These are phyloP conservation scores for Aquilaria sinensis DNA, from an alignment of 345 rosid genomes.

Conservation along the genomic window DNA sequence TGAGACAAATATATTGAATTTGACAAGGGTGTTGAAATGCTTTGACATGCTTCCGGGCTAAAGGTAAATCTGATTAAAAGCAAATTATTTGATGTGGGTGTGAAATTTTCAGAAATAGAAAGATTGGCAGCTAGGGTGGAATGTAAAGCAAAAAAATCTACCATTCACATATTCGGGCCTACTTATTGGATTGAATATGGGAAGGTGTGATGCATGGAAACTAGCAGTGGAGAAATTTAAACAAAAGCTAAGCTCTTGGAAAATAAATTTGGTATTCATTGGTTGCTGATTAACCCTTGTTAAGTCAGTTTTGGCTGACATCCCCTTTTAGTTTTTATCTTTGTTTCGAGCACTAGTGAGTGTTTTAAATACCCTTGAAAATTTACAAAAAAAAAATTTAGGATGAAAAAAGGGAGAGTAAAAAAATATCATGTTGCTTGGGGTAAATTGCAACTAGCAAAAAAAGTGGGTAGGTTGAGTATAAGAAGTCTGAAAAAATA, in stretches of 20 bases:
- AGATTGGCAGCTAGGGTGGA: not conserved
- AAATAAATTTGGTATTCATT: not conserved
- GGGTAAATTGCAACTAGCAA: too few relatives aligned
- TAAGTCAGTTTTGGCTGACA: not conserved
- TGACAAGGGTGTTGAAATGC: not conserved
- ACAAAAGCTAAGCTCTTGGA: not conserved
- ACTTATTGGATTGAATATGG: not conserved
- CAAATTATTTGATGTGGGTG: not conserved
- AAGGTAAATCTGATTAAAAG: not conserved
- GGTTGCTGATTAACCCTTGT: not conserved
- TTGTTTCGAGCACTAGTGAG: too few relatives aligned
- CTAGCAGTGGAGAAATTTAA: not conserved
- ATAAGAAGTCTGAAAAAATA: too few relatives aligned
- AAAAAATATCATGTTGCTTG: too few relatives aligned
- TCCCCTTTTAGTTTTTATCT: not conserved
- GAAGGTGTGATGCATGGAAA: not conserved
- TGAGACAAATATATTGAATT: not conserved
- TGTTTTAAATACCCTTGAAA: too few relatives aligned
- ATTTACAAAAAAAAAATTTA: too few relatives aligned
- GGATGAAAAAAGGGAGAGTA: too few relatives aligned
- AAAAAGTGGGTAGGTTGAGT: too few relatives aligned
- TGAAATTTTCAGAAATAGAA: not conserved
- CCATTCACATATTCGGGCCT: not conserved
- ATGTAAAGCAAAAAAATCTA: not conserved
- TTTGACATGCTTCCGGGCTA: not conserved